Evolutionary conservation across 306 rosid genomes (phyloP).

Genomic region (Hippophae gyantsensis): DNA sequence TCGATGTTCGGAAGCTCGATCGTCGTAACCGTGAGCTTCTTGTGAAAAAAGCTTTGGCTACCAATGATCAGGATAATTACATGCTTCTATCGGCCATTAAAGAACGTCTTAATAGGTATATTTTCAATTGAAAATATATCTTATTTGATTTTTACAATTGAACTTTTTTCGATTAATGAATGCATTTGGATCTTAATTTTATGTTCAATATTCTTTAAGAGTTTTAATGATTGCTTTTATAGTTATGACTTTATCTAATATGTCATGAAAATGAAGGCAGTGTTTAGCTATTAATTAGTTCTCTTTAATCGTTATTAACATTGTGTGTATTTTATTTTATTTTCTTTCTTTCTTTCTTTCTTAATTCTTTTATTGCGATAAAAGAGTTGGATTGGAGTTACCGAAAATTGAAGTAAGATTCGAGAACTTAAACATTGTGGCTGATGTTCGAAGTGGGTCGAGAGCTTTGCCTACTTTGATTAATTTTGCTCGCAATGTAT

Average conservation of each 20-base stretch:
- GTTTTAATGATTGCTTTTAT: background rate
- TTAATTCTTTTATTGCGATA: background rate
- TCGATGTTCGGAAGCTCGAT: slow-evolving; percentile 59
- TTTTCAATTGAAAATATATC: background rate
- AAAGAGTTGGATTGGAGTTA: slow-evolving; percentile 58
- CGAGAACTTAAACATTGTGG: slow-evolving; percentile 43
- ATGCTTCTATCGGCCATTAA: slow-evolving; percentile 56
- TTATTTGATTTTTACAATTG: background rate
- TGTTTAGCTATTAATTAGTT: background rate
- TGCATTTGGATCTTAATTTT: background rate
- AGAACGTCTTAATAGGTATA: slow-evolving; percentile 52
- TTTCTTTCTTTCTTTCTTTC: background rate
- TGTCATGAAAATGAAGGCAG: background rate
- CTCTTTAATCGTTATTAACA: background rate
- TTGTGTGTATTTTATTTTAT: background rate
- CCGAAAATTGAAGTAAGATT: slow-evolving; percentile 59
- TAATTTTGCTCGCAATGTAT: slow-evolving; percentile 28
- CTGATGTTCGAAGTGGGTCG: slow-evolving; percentile 53
- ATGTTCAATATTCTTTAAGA: background rate
- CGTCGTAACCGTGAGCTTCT: slow-evolving; percentile 49
- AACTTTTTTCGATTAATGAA: background rate
- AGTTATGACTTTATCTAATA: too few relatives aligned
- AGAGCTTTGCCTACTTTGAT: slow-evolving; percentile 68
- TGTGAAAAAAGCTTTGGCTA: slow-evolving; percentile 64
- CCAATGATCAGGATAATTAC: slow-evolving; percentile 63